Percentiles rank a stretch among this genome's conserved stretches.
Conservation (phyloP, 2,329 filamentous ascomycete species). For the Trichophaea hybrida region DNA sequence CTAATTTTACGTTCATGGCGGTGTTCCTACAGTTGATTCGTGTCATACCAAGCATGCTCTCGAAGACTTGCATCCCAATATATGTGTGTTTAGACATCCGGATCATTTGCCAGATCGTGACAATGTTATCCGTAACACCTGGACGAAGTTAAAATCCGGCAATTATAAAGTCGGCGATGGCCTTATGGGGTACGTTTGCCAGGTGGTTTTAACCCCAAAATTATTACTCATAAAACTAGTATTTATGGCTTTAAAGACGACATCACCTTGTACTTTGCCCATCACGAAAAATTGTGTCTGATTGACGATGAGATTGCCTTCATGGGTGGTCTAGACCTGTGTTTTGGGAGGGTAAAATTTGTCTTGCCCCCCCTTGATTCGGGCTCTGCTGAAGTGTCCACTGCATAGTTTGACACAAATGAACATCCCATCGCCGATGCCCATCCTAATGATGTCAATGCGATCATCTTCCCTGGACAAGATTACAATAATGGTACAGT, state of each 20-base stretch:
- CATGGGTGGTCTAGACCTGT: conserved; percentile 74
- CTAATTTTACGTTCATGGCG: conserved; percentile 26
- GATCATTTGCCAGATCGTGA: conserved; percentile 62
- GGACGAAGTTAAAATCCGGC: conserved; percentile 16
- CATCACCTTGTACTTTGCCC: conserved; percentile 78
- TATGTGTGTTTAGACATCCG: conserved; percentile 77
- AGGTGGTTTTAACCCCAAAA: background rate
- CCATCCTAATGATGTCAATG: conserved; percentile 61
- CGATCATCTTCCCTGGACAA: conserved; percentile 72
- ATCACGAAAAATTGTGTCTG: conserved; percentile 81
- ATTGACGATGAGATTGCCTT: conserved; percentile 68
- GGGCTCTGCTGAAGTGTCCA: background rate
- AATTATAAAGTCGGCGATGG: conserved; percentile 38
- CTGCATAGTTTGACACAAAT: conserved; percentile 57
- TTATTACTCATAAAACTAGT: background rate
- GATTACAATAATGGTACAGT: conserved; percentile 72
- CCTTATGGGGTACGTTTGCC: conserved; percentile 43
- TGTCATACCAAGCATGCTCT: conserved; percentile 67
- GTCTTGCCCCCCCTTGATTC: background rate
- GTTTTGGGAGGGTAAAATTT: conserved; percentile 50
- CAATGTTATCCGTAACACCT: conserved; percentile 18
- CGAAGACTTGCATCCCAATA: conserved; percentile 66
- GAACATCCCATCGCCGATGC: conserved; percentile 73
- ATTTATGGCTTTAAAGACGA: conserved; percentile 71
- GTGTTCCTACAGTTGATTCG: background rate